Conservation (phyloP, 164 flowering plant genomes). For the Chimonanthus salicifolius region DNA sequence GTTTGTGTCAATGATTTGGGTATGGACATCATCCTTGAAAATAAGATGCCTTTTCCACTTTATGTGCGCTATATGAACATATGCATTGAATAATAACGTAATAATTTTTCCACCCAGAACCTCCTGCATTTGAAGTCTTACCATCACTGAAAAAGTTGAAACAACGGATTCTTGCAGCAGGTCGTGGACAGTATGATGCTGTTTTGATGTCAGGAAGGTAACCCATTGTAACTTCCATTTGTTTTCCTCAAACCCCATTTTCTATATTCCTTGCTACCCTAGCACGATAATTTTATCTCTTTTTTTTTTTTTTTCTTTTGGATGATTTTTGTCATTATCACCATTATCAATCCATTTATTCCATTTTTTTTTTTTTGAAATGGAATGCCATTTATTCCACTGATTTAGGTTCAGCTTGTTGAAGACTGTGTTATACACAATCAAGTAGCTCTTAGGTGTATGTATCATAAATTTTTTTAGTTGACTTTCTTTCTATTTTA, state of each 20-base stretch:
- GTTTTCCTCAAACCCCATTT: too few relatives aligned
- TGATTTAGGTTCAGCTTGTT: too few relatives aligned
- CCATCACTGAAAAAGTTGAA: conserved; percentile 80
- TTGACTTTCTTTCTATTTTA: too few relatives aligned
- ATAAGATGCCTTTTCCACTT: neutral
- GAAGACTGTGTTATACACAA: too few relatives aligned
- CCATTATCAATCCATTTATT: too few relatives aligned
- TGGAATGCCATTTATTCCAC: too few relatives aligned
- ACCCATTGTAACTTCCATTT: neutral
- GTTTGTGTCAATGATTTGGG: conserved; percentile 94
- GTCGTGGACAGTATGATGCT: conserved; percentile 86
- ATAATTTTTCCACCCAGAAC: conserved; percentile 41
- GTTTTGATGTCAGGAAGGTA: conserved; percentile 99
- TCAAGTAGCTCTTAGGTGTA: too few relatives aligned
- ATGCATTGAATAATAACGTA: neutral
- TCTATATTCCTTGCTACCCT: neutral
- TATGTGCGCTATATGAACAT: neutral
- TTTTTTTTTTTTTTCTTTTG: too few relatives aligned
- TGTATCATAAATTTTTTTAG: too few relatives aligned
- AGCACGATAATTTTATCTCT: neutral
- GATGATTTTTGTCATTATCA: too few relatives aligned
- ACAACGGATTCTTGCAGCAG: conserved; percentile 71
- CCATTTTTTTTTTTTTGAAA: too few relatives aligned
- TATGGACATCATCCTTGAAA: conserved; percentile 15
- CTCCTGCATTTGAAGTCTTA: conserved; percentile 91